A percentile compares a stretch with the other conserved stretches of the same genome.
Evolutionary conservation across 2,329 filamentous ascomycete species (phyloP).

Genomic region (Ilyonectria sp.): DNA sequence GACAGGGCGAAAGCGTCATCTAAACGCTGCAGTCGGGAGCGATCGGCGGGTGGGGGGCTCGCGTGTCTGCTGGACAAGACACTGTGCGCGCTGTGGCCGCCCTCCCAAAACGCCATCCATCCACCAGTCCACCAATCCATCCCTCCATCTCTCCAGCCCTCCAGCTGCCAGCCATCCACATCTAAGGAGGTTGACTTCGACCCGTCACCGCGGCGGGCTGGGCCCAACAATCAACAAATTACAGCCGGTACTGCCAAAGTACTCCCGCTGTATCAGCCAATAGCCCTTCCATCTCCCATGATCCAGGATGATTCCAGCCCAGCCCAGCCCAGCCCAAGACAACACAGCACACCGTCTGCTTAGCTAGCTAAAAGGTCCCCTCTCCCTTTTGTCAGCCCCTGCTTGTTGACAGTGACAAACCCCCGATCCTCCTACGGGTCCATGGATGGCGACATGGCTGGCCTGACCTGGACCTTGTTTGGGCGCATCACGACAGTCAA

Average conservation of each 20-base stretch:
- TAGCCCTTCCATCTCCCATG: constrained; percentile 10
- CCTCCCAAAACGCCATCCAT: background rate
- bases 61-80: constrained; percentile 30
- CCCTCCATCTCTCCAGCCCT: constrained; percentile 21
- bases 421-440: constrained; percentile 17
- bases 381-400: background rate
- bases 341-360: constrained; percentile 18
- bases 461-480: constrained; percentile 25
- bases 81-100: constrained; percentile 7
- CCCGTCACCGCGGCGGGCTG: constrained; percentile 6
- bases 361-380: constrained; percentile 4
- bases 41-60: constrained; percentile 37
- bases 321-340: constrained; percentile 29
- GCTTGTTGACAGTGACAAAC: constrained; percentile 2
- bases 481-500: constrained; percentile 24
- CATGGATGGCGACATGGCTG: constrained; percentile 22
- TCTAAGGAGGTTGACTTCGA: constrained; percentile 15
- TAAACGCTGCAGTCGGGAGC: constrained; percentile 30
- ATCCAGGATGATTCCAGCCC: background rate
- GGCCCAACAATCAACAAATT: constrained; percentile 23
- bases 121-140: constrained; percentile 2
- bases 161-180: constrained; percentile 25
- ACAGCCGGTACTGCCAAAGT: constrained; percentile 22
- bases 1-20: constrained; percentile 30
- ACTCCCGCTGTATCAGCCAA: constrained; percentile 15